Base-by-base conservation (phyloP, 108 stramenopile species). In the Nitzschia sp. region DNA sequence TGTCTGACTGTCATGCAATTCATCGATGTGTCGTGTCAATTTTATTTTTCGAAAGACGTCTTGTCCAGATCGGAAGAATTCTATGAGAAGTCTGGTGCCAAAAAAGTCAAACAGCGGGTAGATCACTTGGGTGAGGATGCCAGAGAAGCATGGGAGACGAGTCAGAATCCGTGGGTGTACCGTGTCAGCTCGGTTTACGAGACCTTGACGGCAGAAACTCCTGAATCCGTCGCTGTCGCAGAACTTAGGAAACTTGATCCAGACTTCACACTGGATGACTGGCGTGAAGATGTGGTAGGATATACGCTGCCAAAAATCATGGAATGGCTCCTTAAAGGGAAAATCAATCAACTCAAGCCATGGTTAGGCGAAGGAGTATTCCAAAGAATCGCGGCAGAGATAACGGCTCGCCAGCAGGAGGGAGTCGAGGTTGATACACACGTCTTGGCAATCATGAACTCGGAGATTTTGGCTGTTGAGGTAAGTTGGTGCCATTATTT, bases 131-230 rank as follows among this genome's bases (percentile, higher is more conserved):
- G 55, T 9, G 92, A 95, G 68, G 96, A 98, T 68, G 96, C 92
- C 26, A 69, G 72, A 22, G 98, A 98, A 79, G 88, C 96, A 25
- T 98, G 97, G 97, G 98, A 99, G 71, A 99, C 98, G 54, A 94
- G 86, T 55, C 98, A 98, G 81, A 97, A 98, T 86, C 99, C 99
- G 11, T 88, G 98, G 83, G 97, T 99, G 11, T 98, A 99, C 72
- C 93, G 94, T 46, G 80, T 92, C 21, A 96, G 95, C 32, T 92
- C 90, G 26, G 92, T 95, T 30, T 97, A 93, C 72, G 99, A 99
- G 59, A 96, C 95, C 16, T 34, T 99, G 53, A 97, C 97, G 2
- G 96, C 95, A 0, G 97, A 98, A 80, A 94, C 96, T 16, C 97
- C 98, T 23, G 87, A 85, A 66, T 91, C 93, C n/a, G 68, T 91